Evolutionary conservation across 2,329 filamentous ascomycete genomes (phyloP), one percentile per base, ranked within the genome.

Genomic region (Paecilomyces sp.): DNA sequence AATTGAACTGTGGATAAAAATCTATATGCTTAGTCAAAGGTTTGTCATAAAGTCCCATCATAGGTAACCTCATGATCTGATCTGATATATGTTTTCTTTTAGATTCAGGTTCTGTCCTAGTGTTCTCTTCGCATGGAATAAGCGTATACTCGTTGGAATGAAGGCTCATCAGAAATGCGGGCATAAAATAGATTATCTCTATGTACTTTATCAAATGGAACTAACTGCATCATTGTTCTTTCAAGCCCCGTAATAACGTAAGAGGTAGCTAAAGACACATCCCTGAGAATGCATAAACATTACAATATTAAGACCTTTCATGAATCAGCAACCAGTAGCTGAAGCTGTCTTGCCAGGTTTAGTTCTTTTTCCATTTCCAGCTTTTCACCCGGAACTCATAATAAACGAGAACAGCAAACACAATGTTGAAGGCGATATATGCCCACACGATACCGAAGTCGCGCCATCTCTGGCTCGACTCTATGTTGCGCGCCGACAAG

Each of bases 401-500:
- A 22, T 53, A 53, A 11, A 53, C 7, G 57, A 69, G 2, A 65
- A 87, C 70, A 0, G 84, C 83, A 0, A 77, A 83, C 31, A 71
- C 71, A n/a, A 85, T 71, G 67, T 88, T 88, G 69, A 87, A 84
- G 12, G 78, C 69, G 58, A 86, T 79, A 61, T 83, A 88, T 0
- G 78, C 80, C 77, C 82, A 86, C 57, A 86, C 74, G 28, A 89
- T 73, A 1, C 85, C 88, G 68, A 87, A 88, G 70, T 91, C 88
- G 60, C 87, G 81, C 87, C 87, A 91, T 28, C 85, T 76, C 30
- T 88, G 76, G 30, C 63, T 69, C 68, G 87, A 90, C 60, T 78
- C 69, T 59, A 83, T 80, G 55, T 78, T 75, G 54, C 85, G 79
- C 0, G 62, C 60, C 0, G 77, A 67, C 33, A 79, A 66, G 59